Conservation (phyloP, 257 asterid genomes). For the Capsicum rhomboideum region DNA sequence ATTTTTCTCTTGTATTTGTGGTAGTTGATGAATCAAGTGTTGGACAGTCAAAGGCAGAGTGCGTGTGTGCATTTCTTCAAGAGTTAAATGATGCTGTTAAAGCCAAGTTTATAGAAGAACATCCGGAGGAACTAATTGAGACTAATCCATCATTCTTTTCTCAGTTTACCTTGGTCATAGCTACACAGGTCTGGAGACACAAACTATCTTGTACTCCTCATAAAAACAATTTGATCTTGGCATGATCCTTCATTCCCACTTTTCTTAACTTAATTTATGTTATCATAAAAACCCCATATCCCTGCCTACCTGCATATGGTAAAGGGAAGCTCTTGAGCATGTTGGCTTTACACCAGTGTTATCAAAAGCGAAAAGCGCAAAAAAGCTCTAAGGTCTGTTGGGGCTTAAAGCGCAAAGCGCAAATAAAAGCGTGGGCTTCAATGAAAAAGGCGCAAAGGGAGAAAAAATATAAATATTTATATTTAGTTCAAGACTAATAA, state of each 20-base stretch:
- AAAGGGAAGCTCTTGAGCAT: background rate
- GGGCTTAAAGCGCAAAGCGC: no score
- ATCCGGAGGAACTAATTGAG: constrained; percentile 65
- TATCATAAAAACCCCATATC: background rate
- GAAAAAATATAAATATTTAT: no score
- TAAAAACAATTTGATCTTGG: background rate
- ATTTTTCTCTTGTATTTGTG: background rate
- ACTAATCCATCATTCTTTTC: constrained; percentile 80
- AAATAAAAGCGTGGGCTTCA: no score
- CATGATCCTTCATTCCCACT: background rate
- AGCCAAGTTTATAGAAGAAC: constrained; percentile 84
- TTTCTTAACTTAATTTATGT: background rate
- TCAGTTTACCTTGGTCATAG: constrained; percentile 74
- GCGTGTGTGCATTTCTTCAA: constrained; percentile 84
- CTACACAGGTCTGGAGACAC: background rate
- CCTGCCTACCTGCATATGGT: background rate
- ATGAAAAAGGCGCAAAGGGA: no score
- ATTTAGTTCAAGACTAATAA: no score
- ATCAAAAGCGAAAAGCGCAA: no score
- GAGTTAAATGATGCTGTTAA: constrained; percentile 97
- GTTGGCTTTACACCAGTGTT: background rate
- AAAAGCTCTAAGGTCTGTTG: no score
- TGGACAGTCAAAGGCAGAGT: constrained; percentile 88
- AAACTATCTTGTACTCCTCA: background rate
- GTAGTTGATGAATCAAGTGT: constrained; percentile 81